Base-by-base conservation (phyloP, 139 green algal species). In the Pseudopediastrum boryanum region DNA sequence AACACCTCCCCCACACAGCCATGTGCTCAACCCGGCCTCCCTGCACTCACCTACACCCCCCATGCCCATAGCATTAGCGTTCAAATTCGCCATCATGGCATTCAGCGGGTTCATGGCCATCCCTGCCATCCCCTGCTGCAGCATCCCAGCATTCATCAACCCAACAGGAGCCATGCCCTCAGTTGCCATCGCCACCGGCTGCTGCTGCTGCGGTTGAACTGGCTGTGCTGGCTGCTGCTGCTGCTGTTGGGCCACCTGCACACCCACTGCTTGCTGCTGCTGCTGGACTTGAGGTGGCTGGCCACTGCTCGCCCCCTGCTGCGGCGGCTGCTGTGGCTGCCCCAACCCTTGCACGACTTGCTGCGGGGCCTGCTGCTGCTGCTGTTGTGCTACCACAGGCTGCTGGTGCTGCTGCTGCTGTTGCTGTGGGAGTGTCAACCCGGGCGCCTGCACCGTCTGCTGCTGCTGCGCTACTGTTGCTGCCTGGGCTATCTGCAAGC, bases 391-490 rank as follows among this genome's bases (percentile, higher is more conserved):
- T 27, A 8, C 27, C 59, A 43, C 41, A 44, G 56, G 56, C 41
- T 19, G 31, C 61, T 58, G 19, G 25, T 70, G 29, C 61, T 70
- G 29, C 61, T 64, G 54, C 10, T 64, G 54, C 54, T 64, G 54
- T 27, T 9, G 8, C 54, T 64, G 54, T 6, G 31, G 29, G 42
- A 2, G 27, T 21, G 63, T 46, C 41, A 36, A 67, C 51, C 4
- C 70, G 46, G 35, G 39, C 67, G 4, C 31, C 13, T 16, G 33
- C 62, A 21, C 33, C 36, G 44, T 54, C n/a, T 62, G 67, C 67
- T 75, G 64, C 62, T 73, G 39, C 65, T 35, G 65, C 65, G 71
- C 71, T 46, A 27, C 54, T 71, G 71, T 48, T 76, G 68, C 44
- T 76, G 68, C 35, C 9, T 63, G 46, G 41, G 68, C 46, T 35